Percentiles rank a stretch among this genome's conserved stretches.
These are phyloP conservation scores for Pichia sp. DNA, from an alignment of 1,139 yeast genomes.

Conservation along the genomic window DNA sequence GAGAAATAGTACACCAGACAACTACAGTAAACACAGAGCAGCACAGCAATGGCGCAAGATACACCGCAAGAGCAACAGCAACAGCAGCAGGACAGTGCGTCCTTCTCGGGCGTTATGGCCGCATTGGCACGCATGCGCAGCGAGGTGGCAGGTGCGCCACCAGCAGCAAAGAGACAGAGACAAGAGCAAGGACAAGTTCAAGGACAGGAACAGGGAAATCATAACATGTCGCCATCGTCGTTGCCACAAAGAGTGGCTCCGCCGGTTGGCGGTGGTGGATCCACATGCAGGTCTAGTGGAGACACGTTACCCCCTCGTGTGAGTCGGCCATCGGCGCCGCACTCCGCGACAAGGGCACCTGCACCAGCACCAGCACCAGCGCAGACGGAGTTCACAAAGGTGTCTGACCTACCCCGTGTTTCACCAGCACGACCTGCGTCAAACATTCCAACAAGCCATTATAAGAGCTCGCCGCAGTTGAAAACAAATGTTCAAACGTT, in stretches of 20 bases:
- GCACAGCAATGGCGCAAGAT: too few relatives aligned
- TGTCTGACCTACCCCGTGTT: not conserved
- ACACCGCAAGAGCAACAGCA: too few relatives aligned
- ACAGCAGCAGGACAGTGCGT: too few relatives aligned
- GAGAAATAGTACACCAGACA: too few relatives aligned
- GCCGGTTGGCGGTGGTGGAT: not conserved
- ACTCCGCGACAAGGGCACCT: not conserved
- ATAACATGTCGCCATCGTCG: not conserved
- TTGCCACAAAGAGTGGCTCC: slow-evolving; percentile 4
- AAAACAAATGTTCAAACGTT: slow-evolving; percentile 19
- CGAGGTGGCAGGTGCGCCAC: not conserved
- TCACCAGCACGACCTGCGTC: not conserved
- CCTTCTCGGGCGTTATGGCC: slow-evolving; percentile 1
- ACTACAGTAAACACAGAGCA: too few relatives aligned
- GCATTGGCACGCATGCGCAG: not conserved
- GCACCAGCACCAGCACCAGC: not conserved
- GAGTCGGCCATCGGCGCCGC: too few relatives aligned
- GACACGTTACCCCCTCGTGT: too few relatives aligned
- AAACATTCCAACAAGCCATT: not conserved
- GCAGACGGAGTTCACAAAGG: not conserved
- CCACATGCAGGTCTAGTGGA: not conserved
- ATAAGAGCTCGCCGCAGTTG: too few relatives aligned
- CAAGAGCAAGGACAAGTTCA: not conserved
- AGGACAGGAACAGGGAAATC: not conserved
- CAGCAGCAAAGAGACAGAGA: not conserved